Evolutionary conservation across 1,284 basidiomycete genomes (phyloP), one percentile per base, ranked within the genome.

Genomic region (Trichosporon faecale): DNA sequence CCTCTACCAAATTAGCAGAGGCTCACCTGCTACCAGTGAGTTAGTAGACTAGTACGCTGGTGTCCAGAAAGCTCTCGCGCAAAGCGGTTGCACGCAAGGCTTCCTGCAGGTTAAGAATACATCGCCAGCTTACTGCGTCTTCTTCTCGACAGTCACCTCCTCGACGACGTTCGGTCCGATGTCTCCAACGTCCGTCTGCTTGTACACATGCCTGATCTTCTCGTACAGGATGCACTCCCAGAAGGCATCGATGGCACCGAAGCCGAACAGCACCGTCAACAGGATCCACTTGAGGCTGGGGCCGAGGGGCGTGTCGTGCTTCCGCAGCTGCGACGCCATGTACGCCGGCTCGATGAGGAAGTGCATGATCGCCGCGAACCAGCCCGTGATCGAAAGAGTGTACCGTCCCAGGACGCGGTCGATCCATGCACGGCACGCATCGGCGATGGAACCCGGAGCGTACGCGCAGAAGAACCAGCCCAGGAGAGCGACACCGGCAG

Each of bases 161-260:
- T 37, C 64, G 67, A 61, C 67, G 60, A 66, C 21, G 60, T 60
- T 55, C 5, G 73, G 67, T 12, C 71, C 71, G 40, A 74, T 68
- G 68, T 74, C 73, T 3, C 78, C 78, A 2, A 80, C 78, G 61
- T 80, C 79, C 2, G 79, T 79, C 67, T 76, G 72, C 21, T 68
- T 60, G 72, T 78, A 77, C 44, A 80, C 73, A 60, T 73, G 68
- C 9, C 76, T 52, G 7, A 77, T 57, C 18, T 75, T 70, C 68
- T 80, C 78, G 70, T 77, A 77, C 60, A 77, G 70, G 57, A 78
- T 77, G 64, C 77, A 78, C 66, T 79, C 77, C 65, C 70, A 70
- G 67, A 76, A 76, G 49, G 79, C 76, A 64, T 76, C 76, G n/a
- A 80, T 71, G 0, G 74, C 74, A 2, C 75, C 78, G 40, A 75